Evolutionary conservation across 176 grass and related monocot genomes (phyloP), one percentile per base, ranked within the genome.

Genomic region (Alopecurus myosuroides): DNA sequence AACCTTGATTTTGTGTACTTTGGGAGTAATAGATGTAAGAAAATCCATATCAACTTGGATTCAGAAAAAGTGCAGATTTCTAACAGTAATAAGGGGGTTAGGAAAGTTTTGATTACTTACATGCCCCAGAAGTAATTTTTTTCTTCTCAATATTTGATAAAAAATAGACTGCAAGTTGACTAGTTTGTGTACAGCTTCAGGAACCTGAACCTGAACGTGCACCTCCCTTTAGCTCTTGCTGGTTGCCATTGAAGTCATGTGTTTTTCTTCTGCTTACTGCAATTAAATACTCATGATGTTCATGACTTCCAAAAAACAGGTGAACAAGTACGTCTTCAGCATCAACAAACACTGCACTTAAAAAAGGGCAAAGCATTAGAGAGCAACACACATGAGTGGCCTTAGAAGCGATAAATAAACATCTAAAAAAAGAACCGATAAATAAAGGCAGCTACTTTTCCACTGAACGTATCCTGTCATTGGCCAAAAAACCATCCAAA

Each of bases 231-330:
- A 80, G 52, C 53, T 33, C 78, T 87, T 82, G 58, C 18, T 42
- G 78, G 18, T 55, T 69, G 40, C 30, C 73, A 45, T 77, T 13
- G 22, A 90, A 84, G 63, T 70, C 82, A 81, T n/a, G n/a, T 68
- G 50, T 72, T 86, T 92, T 85, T 69, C 74, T 45, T 25, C 63
- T 77, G 53, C 71, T 72, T 88, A 84, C 61, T 81, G 85, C 88
- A 76, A 68, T 74, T 65, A 85, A 77, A 78, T 33, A 81, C 33
- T 52, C 82, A 50, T 61, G 57, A 40, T 79, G 70, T 79, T 88
- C 85, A 86, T 77, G 55, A 86, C 90, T 86, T 90, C 84, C 85
- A 90, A 86, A 60, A 64, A 57, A 86, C 78, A 88, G 55, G 76
- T 78, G 14, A 55, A 83, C 28, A 87, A 84, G 44, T 63, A 13